Conservation (phyloP, 2,329 filamentous ascomycete species). For the Fusarium verrucosum region DNA sequence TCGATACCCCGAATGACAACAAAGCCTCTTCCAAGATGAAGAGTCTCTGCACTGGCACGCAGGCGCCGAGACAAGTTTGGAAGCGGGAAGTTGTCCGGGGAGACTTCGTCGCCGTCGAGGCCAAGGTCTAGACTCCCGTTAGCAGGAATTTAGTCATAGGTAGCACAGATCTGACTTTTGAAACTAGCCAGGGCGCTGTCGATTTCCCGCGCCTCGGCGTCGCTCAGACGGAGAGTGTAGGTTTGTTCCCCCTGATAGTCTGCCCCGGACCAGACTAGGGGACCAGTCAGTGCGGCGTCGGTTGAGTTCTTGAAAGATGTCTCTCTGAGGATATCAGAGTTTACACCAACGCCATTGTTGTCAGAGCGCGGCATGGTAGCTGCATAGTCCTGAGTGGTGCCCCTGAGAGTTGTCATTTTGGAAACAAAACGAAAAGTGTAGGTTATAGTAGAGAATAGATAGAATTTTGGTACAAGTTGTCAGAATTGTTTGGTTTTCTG, state of each 20-base stretch:
- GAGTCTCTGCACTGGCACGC: slow-evolving; percentile 44
- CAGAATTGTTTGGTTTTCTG: neutral
- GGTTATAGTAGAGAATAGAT: neutral
- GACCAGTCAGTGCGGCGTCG: slow-evolving; percentile 27
- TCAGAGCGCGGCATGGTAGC: slow-evolving; percentile 2
- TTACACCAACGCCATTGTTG: slow-evolving; percentile 9
- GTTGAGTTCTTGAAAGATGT: slow-evolving; percentile 11
- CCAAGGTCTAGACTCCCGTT: slow-evolving; percentile 28
- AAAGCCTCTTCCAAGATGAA: slow-evolving; percentile 60
- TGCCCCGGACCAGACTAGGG: slow-evolving; percentile 40
- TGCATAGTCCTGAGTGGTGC: slow-evolving; percentile 18
- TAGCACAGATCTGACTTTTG: slow-evolving; percentile 36
- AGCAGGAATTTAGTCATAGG: slow-evolving; percentile 10
- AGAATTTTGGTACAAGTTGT: neutral
- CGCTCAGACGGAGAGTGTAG: slow-evolving; percentile 31
- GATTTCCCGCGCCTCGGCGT: slow-evolving; percentile 31
- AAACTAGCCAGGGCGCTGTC: slow-evolving; percentile 43
- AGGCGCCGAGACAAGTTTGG: slow-evolving; percentile 51
- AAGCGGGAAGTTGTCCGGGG: slow-evolving; percentile 53
- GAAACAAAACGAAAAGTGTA: neutral
- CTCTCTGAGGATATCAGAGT: slow-evolving; percentile 18
- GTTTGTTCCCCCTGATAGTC: slow-evolving; percentile 27
- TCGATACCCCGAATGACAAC: slow-evolving; percentile 64
- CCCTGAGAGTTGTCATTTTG: slow-evolving; percentile 24
- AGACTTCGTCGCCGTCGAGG: slow-evolving; percentile 33